Conservation (phyloP, 106 monocot genomes). For the Triglochin maritima region DNA sequence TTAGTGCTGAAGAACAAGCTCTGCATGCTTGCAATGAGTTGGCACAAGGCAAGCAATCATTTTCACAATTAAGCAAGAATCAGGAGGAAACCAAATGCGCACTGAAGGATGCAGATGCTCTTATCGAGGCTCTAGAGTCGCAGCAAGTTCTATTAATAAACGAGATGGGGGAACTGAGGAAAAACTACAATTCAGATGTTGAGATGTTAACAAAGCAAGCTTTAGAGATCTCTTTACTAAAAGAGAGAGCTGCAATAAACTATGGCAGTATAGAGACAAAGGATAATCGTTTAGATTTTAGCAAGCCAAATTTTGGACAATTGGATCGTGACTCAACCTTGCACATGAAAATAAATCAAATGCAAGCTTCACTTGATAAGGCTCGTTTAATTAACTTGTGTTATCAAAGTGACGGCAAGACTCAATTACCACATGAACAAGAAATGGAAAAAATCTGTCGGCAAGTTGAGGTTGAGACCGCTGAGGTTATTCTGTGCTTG, state of each 20-base stretch:
- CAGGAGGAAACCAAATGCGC: slow-evolving; percentile 31
- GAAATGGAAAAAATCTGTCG: slow-evolving; percentile 73
- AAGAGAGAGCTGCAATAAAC: slow-evolving; percentile 14
- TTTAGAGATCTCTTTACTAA: slow-evolving; percentile 33
- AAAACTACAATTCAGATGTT: slow-evolving; percentile 11
- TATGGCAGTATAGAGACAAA: slow-evolving; percentile 11
- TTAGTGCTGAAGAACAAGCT: slow-evolving; percentile 34
- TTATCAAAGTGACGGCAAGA: slow-evolving; percentile 37
- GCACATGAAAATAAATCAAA: slow-evolving; percentile 39
- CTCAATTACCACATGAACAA: slow-evolving; percentile 35
- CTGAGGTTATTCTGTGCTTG: slow-evolving; percentile 85
- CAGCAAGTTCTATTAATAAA: slow-evolving; percentile 45
- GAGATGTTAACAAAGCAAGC: slow-evolving; percentile 31
- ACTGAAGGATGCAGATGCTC: slow-evolving; percentile 45
- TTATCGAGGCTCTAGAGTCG: slow-evolving; percentile 74
- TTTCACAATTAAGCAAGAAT: slow-evolving; percentile 16
- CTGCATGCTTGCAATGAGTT: slow-evolving; percentile 15
- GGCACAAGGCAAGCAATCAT: slow-evolving; percentile 15
- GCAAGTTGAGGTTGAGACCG: slow-evolving; percentile 82
- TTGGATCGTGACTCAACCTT: slow-evolving; percentile 42
- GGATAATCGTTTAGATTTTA: slow-evolving; percentile 6
- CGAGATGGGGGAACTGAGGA: slow-evolving; percentile 51
- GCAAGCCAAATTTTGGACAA: slow-evolving; percentile 7
- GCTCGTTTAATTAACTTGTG: slow-evolving; percentile 35
- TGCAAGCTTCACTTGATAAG: slow-evolving; percentile 59